These are phyloP conservation scores for Fusarium veterinarium DNA, from an alignment of 2,329 filamentous ascomycete genomes.

Conservation along the genomic window DNA sequence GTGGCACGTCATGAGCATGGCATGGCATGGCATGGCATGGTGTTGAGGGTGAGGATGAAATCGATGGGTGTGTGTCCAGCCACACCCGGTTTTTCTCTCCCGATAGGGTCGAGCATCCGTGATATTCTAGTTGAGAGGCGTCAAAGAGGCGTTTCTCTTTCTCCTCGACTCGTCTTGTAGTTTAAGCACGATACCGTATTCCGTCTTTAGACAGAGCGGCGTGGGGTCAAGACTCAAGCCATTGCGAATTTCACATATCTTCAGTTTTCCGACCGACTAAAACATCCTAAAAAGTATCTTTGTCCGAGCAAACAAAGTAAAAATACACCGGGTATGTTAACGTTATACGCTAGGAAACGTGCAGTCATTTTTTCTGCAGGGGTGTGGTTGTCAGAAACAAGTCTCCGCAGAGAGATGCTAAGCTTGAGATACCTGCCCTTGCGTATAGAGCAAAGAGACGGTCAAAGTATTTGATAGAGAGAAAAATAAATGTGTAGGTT, in stretches of 20 bases:
- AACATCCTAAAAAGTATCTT: slow-evolving; percentile 15
- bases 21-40: slow-evolving; percentile 16
- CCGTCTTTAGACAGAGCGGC: slow-evolving; percentile 15
- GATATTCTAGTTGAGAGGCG: slow-evolving; percentile 29
- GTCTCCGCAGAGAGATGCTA: background rate
- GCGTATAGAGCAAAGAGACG: slow-evolving; percentile 14
- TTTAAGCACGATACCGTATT: background rate
- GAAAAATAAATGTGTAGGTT: slow-evolving; percentile 1
- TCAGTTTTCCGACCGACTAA: slow-evolving; percentile 7
- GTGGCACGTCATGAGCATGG: slow-evolving; percentile 40
- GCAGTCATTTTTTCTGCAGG: slow-evolving; percentile 23
- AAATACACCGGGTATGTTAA: slow-evolving; percentile 5
- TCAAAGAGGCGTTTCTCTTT: slow-evolving; percentile 30
- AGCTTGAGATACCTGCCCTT: background rate
- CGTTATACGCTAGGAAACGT: slow-evolving; percentile 18
- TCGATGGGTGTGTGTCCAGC: slow-evolving; percentile 21
- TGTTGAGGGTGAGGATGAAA: slow-evolving; percentile 1
- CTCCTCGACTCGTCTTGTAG: background rate
- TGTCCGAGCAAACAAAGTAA: slow-evolving; percentile 19
- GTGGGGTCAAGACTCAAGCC: slow-evolving; percentile 27
- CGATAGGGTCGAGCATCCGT: slow-evolving; percentile 27
- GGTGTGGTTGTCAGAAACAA: slow-evolving; percentile 19
- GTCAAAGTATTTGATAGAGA: slow-evolving; percentile 16
- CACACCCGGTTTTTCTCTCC: slow-evolving; percentile 20
- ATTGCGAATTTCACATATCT: slow-evolving; percentile 27